A percentile compares a stretch with the other conserved stretches of the same genome.
Evolutionary conservation across 768 basidiomycete genomes (phyloP).

Genomic region (Xerocomellus intermedius): DNA sequence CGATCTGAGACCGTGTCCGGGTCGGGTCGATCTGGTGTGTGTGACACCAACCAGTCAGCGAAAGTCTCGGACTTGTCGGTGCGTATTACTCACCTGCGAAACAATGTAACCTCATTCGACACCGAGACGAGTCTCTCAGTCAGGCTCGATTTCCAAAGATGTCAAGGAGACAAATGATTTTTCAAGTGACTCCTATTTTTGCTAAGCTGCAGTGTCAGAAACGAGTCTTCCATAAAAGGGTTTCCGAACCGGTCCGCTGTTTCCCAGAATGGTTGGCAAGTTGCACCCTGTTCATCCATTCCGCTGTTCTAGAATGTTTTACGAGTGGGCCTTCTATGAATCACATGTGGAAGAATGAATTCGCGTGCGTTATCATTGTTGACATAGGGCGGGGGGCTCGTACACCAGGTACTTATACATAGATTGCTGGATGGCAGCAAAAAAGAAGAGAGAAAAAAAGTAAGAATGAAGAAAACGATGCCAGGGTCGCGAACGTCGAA

Average conservation of each 20-base stretch:
- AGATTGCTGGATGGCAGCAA: slow-evolving; percentile 20
- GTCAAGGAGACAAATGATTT: neutral
- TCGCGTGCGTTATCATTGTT: slow-evolving; percentile 5
- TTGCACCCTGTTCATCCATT: neutral
- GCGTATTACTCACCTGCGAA: neutral
- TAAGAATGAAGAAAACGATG: slow-evolving; percentile 12
- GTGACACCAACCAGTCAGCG: no score
- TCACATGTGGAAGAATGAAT: slow-evolving; percentile 6
- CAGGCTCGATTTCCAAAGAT: neutral
- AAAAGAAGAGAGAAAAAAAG: neutral
- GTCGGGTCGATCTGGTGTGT: neutral
- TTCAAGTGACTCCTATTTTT: neutral
- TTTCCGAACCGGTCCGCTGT: neutral
- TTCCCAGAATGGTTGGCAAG: no score
- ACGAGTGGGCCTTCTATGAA: neutral
- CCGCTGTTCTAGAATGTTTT: slow-evolving; percentile 11
- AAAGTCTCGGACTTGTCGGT: neutral
- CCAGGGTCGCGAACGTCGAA: slow-evolving; percentile 24
- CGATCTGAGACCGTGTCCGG: slow-evolving; percentile 3
- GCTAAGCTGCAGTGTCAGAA: neutral
- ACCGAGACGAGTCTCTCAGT: no score
- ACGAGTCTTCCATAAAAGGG: neutral
- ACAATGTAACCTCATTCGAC: neutral
- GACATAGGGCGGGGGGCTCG: slow-evolving; percentile 16
- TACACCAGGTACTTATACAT: slow-evolving; percentile 37